These are phyloP conservation scores for Tieghemiomyces parasiticus DNA, from an alignment of 192 early-diverging fungal species.

Conservation along the genomic window DNA sequence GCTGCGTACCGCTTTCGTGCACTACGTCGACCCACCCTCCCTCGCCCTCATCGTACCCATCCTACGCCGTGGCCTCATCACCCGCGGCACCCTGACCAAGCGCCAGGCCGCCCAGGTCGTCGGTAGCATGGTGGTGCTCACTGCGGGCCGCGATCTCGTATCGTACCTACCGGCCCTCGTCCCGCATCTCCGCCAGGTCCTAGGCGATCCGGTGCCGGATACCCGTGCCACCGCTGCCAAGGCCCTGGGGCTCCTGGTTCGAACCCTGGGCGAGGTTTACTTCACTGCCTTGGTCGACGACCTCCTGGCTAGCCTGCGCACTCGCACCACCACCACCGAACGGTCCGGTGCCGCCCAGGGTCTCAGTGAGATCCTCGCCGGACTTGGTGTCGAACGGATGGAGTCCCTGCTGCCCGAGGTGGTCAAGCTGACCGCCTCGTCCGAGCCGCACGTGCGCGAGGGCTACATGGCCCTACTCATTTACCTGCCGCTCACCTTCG, in stretches of 20 bases:
- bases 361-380: slow-evolving; percentile 81
- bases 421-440: slow-evolving; percentile 52
- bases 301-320: slow-evolving; percentile 56
- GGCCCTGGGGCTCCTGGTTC: slow-evolving; percentile 82
- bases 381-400: slow-evolving; percentile 69
- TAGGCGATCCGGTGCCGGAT: slow-evolving; percentile 92
- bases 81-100: slow-evolving; percentile 80
- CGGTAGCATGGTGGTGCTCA: slow-evolving; percentile 93
- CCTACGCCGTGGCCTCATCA: slow-evolving; percentile 78
- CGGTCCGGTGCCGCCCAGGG: slow-evolving; percentile 96
- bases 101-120: slow-evolving; percentile 95
- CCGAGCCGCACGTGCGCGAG: slow-evolving; percentile 75
- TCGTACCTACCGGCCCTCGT: slow-evolving; percentile 72
- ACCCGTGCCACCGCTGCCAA: slow-evolving; percentile 86
- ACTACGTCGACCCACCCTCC: slow-evolving; percentile 96
- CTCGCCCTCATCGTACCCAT: slow-evolving; percentile 92
- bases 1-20: slow-evolving; percentile 87
- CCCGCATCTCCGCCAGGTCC: slow-evolving; percentile 77
- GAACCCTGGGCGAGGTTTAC: slow-evolving; percentile 80
- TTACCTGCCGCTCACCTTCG: slow-evolving; percentile 91
- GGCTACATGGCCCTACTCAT: slow-evolving; percentile 93
- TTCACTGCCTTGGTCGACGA: slow-evolving; percentile 89
- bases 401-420: slow-evolving; percentile 85
- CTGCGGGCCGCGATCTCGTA: slow-evolving; percentile 81
- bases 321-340: slow-evolving; percentile 82